Conservation (phyloP, 2,329 filamentous ascomycete species). For the Exserohilum turcica region DNA sequence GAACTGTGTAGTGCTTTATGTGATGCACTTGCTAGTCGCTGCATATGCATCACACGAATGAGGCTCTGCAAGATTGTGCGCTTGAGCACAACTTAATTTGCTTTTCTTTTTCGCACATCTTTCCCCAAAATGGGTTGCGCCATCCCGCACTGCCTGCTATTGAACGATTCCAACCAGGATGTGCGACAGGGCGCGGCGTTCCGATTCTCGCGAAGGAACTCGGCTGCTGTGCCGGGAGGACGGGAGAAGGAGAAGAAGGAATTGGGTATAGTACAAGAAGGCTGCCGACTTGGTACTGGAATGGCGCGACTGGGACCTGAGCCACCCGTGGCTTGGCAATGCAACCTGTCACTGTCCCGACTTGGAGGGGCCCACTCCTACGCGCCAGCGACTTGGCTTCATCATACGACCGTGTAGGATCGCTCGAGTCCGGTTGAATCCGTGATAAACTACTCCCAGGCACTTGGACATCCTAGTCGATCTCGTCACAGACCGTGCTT, state of each 20-base stretch:
- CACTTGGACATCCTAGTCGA: not conserved
- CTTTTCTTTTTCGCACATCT: not conserved
- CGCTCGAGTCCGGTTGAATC: not conserved
- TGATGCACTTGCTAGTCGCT: not conserved
- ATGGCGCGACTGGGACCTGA: not conserved
- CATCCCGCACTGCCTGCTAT: not conserved
- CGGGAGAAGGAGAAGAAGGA: too few relatives aligned
- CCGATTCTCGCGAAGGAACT: not conserved
- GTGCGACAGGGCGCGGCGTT: not conserved
- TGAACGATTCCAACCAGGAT: not conserved
- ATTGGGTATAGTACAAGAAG: too few relatives aligned
- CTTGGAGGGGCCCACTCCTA: not conserved
- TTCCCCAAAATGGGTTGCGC: not conserved
- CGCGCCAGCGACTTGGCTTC: not conserved
- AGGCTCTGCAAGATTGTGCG: not conserved
- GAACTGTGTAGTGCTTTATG: not conserved
- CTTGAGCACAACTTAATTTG: not conserved
- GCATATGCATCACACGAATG: not conserved
- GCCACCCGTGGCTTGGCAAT: conserved; percentile 2
- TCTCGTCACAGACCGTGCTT: not conserved
- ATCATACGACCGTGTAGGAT: not conserved
- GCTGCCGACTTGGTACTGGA: not conserved
- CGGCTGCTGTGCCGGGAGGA: not conserved
- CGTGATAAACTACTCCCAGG: not conserved
- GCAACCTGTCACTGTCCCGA: conserved; percentile 1